A percentile compares a stretch with the other conserved stretches of the same genome.
Evolutionary conservation across 1,284 basidiomycete species (phyloP).

Genomic region (Retiboletus fuscus): DNA sequence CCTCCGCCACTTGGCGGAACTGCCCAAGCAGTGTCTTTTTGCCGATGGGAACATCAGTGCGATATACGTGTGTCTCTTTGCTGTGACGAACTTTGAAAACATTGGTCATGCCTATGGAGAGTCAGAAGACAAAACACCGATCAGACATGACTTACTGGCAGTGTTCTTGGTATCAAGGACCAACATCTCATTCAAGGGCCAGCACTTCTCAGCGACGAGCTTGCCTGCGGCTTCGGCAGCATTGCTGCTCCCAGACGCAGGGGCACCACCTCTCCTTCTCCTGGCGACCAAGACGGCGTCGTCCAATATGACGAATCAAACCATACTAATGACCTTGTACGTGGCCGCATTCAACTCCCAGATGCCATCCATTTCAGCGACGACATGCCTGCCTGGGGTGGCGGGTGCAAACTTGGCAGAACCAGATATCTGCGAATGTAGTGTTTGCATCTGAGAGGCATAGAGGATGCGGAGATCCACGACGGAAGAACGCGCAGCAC

Average conservation of each 20-base stretch:
- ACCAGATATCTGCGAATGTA: slow-evolving; percentile 95
- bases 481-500: slow-evolving; percentile 88
- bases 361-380: slow-evolving; percentile 88
- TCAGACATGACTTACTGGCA: slow-evolving; percentile 66
- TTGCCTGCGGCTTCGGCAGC: slow-evolving; percentile 64
- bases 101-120: slow-evolving; percentile 82
- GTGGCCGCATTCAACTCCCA: slow-evolving; percentile 93
- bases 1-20: slow-evolving; percentile 93
- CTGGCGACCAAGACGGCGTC: slow-evolving; percentile 90
- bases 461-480: slow-evolving; percentile 95
- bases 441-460: slow-evolving; percentile 90
- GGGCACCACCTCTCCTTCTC: slow-evolving; percentile 65
- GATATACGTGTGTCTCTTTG: slow-evolving; percentile 94
- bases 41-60: slow-evolving; percentile 83
- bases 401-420: slow-evolving; percentile 95
- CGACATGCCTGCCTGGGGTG: slow-evolving; percentile 89
- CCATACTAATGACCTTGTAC: slow-evolving; percentile 90
- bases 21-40: slow-evolving; percentile 89
- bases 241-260: slow-evolving; percentile 36
- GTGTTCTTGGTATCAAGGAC: slow-evolving; percentile 97
- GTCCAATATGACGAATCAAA: slow-evolving; percentile 91
- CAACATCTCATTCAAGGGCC: slow-evolving; percentile 91
- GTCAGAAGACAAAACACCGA: slow-evolving; percentile 15
- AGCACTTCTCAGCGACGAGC: slow-evolving; percentile 93
- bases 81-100: slow-evolving; percentile 95